Evolutionary conservation across 805 yeast genomes (phyloP).

Genomic region (Candida xiaguanensis): DNA sequence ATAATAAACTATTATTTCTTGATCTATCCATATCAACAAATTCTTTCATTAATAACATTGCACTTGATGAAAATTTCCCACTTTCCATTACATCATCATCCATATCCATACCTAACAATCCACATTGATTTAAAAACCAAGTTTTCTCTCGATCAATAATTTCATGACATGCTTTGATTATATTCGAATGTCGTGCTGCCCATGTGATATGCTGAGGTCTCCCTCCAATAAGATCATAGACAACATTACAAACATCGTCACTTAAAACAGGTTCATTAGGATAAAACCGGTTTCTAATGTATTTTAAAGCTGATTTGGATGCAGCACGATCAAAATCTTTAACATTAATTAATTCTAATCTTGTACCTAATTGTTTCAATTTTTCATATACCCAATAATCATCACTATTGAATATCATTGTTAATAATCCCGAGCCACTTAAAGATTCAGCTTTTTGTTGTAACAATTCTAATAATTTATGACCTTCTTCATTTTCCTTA

Average conservation of each 20-base stretch:
- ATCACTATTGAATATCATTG: conserved; percentile 72
- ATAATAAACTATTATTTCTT: conserved; percentile 24
- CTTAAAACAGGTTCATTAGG: conserved; percentile 34
- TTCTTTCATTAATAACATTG: conserved; percentile 68
- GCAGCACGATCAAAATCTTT: conserved; percentile 56
- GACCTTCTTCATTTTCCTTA: conserved; percentile 71
- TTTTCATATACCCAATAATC: conserved; percentile 87
- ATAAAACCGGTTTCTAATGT: conserved; percentile 43
- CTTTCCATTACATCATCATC: conserved; percentile 87
- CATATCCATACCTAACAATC: conserved; percentile 70
- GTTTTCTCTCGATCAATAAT: conserved; percentile 78
- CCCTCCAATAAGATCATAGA: conserved; percentile 75
- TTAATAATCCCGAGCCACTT: conserved; percentile 68
- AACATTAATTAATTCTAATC: conserved; percentile 69
- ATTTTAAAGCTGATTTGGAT: conserved; percentile 51
- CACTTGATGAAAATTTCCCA: conserved; percentile 72
- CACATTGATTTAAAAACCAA: conserved; percentile 84
- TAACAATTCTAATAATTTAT: conserved; percentile 62
- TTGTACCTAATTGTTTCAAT: conserved; percentile 64
- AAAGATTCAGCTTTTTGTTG: conserved; percentile 82
- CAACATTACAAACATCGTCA: conserved; percentile 43
- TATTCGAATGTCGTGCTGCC: conserved; percentile 57
- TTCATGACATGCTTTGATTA: conserved; percentile 59
- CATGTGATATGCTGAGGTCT: conserved; percentile 78
- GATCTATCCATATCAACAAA: conserved; percentile 65